Percentiles rank a stretch among this genome's conserved stretches.
Evolutionary conservation across 2,329 filamentous ascomycete species (phyloP).

Genomic region (Penicillium concentricum): DNA sequence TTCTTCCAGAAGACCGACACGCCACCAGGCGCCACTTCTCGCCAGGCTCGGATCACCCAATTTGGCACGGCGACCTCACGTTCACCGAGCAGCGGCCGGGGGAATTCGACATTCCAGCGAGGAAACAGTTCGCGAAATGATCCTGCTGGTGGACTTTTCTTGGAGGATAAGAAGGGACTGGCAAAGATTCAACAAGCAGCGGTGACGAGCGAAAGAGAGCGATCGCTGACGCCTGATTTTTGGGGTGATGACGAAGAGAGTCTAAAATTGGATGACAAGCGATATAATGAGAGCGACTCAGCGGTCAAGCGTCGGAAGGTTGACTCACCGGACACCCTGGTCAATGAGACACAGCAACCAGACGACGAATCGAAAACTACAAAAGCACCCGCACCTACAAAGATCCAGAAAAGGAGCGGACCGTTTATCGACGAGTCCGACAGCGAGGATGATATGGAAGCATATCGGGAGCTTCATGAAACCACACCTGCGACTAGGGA

Average conservation of each 20-base stretch:
- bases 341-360: background rate
- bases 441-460: constrained; percentile 50
- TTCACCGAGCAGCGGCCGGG: constrained; percentile 32
- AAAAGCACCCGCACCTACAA: background rate
- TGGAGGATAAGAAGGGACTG: constrained; percentile 34
- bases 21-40: constrained; percentile 47
- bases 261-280: constrained; percentile 14
- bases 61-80: constrained; percentile 28
- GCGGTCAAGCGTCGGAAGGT: constrained; percentile 37
- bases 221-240: constrained; percentile 34
- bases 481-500: background rate
- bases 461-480: constrained; percentile 24
- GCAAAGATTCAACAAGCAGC: constrained; percentile 5
- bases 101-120: constrained; percentile 13
- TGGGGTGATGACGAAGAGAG: constrained; percentile 30
- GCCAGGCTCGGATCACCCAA: constrained; percentile 56
- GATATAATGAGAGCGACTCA: constrained; percentile 34
- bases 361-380: background rate
- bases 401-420: constrained; percentile 16
- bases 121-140: constrained; percentile 11
- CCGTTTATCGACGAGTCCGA: constrained; percentile 51
- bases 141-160: constrained; percentile 31
- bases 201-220: constrained; percentile 9
- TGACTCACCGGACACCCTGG: constrained; percentile 13
- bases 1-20: constrained; percentile 72